A percentile compares a stretch with the other conserved stretches of the same genome.
Conservation (phyloP, 495 filamentous ascomycete species). For the Aspergillus funiculosus region DNA sequence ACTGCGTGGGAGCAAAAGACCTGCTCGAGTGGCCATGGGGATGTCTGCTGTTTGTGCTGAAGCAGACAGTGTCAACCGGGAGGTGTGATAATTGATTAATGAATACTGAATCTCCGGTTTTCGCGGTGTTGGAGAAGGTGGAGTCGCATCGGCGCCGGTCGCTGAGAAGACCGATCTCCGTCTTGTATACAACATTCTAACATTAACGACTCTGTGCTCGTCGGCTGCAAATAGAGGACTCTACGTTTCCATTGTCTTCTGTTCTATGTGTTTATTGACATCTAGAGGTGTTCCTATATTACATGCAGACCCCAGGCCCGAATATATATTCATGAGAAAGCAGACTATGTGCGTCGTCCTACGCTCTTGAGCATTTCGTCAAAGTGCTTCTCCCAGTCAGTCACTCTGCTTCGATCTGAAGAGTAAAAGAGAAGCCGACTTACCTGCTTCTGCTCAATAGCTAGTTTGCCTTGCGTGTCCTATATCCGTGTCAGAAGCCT, state of each 20-base stretch:
- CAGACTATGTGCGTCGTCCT: constrained; percentile 27
- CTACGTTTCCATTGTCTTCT: too few species aligned
- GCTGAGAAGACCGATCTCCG: background rate
- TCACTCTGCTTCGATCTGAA: background rate
- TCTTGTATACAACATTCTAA: background rate
- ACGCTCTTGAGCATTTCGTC: constrained; percentile 43
- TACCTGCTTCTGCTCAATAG: constrained; percentile 60
- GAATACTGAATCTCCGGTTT: too few species aligned
- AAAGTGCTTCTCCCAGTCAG: constrained; percentile 32
- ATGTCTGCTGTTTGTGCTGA: background rate
- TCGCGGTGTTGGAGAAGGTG: constrained; percentile 10
- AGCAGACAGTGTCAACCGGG: background rate
- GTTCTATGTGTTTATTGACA: too few species aligned
- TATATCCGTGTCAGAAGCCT: too few species aligned
- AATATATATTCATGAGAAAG: background rate
- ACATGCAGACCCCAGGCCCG: too few species aligned
- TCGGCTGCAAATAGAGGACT: too few species aligned
- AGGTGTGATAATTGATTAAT: background rate
- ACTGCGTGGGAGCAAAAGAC: constrained; percentile 13
- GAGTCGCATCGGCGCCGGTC: constrained; percentile 2
- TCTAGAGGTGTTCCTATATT: too few species aligned
- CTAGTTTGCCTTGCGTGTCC: constrained; percentile 75
- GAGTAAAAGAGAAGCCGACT: constrained; percentile 7
- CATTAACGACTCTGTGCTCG: too few species aligned
- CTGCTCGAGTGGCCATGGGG: constrained; percentile 19